A percentile compares a stretch with the other conserved stretches of the same genome.
Conservation (phyloP, 257 asterid genomes). For the Scutellaria galericulata region DNA sequence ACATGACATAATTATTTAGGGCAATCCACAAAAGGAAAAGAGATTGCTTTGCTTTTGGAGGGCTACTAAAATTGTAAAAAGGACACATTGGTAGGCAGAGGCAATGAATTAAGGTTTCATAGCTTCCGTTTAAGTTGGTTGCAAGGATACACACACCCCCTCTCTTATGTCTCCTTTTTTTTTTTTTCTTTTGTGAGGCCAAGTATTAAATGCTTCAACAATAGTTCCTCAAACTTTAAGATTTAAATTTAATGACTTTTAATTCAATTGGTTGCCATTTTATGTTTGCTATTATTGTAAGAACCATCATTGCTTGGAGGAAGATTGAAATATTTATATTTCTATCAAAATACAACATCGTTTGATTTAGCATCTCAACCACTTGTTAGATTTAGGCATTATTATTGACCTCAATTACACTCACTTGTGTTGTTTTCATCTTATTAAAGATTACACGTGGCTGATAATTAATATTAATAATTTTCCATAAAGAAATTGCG, state of each 20-base stretch:
- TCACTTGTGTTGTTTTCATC: slow-evolving; percentile 32
- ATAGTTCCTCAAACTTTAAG: slow-evolving; percentile 17
- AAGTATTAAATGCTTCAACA: slow-evolving; percentile 30
- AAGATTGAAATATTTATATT: slow-evolving; percentile 14
- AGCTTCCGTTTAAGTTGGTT: slow-evolving; percentile 12
- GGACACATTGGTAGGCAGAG: slow-evolving; percentile 30
- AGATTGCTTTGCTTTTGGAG: slow-evolving; percentile 18
- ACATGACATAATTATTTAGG: neutral
- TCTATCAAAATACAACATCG: slow-evolving; percentile 6
- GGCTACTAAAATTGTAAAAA: slow-evolving; percentile 22
- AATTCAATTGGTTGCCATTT: slow-evolving; percentile 29
- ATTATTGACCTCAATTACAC: slow-evolving; percentile 17
- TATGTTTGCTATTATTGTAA: slow-evolving; percentile 23
- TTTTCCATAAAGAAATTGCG: slow-evolving; percentile 26
- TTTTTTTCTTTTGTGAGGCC: slow-evolving; percentile 3
- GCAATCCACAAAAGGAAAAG: slow-evolving; percentile 28
- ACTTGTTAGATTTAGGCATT: slow-evolving; percentile 22
- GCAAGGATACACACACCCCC: slow-evolving; percentile 2
- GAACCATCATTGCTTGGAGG: slow-evolving; percentile 26
- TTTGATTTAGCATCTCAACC: slow-evolving; percentile 22
- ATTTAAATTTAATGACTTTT: slow-evolving; percentile 29
- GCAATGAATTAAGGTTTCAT: slow-evolving; percentile 27
- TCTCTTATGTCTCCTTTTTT: neutral
- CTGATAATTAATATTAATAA: slow-evolving; percentile 31
- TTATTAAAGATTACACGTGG: slow-evolving; percentile 32